Base-by-base conservation (phyloP, 164 flowering plant genomes). In the Echeveria elegans region DNA sequence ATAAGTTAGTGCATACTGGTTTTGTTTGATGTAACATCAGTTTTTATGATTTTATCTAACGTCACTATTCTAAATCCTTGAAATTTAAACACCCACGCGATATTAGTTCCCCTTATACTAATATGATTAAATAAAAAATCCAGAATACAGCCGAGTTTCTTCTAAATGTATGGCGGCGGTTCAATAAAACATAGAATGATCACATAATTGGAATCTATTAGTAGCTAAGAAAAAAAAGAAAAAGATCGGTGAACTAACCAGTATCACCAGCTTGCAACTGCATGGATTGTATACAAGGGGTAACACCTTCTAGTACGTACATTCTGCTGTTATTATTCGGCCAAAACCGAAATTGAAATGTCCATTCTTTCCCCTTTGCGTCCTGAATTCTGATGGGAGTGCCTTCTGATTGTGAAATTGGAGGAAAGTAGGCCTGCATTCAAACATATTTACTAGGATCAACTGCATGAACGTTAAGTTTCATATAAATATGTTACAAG, bases 211-310 rank as follows among this genome's bases (percentile, higher is more conserved):
- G n/a, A n/a, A n/a, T n/a, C n/a, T n/a, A n/a, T n/a, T n/a, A n/a
- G n/a, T n/a, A n/a, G n/a, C n/a, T n/a, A n/a, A n/a, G n/a, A n/a
- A n/a, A n/a, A n/a, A n/a, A n/a, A n/a, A n/a, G n/a, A n/a, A n/a
- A n/a, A n/a, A 63, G 64, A 38, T 23, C 38, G 19, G 38, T 38
- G 31, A 12, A 59, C 38, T 31, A 60, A 68, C 99, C 96, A 43
- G 97, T 91, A 79, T 94, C 99, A 45, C 99, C 99, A 66, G 99
- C 99, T 80, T 80, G 85, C 72, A 94, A 76, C 66, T 91, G 95
- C 99, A 91, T 89, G 67, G 89, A 82, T 70, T 94, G 99, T 84
- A 94, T 94, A 82, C 99, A 91, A 65, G 99, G 99, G 63, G 99
- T 94, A 48, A 94, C 99, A 63, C 99, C 99, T 78, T 94, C 99